Evolutionary conservation across 2,329 filamentous ascomycete species (phyloP).

Genomic region (Xylariaceae sp.): DNA sequence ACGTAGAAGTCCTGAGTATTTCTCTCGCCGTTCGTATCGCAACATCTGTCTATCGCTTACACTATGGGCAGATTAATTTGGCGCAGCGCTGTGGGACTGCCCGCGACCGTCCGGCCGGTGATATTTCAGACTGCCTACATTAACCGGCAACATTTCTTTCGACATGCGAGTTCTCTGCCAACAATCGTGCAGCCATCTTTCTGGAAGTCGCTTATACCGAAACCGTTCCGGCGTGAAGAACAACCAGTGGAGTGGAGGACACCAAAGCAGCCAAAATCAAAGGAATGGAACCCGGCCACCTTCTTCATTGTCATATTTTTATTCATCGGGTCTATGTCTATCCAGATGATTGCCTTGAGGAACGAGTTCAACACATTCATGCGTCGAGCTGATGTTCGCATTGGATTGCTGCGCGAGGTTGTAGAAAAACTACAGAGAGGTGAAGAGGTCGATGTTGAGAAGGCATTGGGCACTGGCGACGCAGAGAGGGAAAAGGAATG

Average conservation of each 20-base stretch:
- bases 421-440: slow-evolving; percentile 70
- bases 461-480: slow-evolving; percentile 77
- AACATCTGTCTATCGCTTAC: neutral
- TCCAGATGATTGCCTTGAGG: slow-evolving; percentile 83
- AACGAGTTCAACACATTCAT: slow-evolving; percentile 74
- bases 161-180: slow-evolving; percentile 46
- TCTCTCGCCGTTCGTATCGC: neutral
- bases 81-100: slow-evolving; percentile 18
- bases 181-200: slow-evolving; percentile 61
- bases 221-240: slow-evolving; percentile 54
- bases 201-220: slow-evolving; percentile 72
- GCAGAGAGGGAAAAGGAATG: slow-evolving; percentile 77
- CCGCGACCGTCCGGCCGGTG: slow-evolving; percentile 10
- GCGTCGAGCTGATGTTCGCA: slow-evolving; percentile 77
- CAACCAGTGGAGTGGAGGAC: slow-evolving; percentile 32
- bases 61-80: slow-evolving; percentile 20
- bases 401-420: slow-evolving; percentile 75
- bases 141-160: slow-evolving; percentile 18
- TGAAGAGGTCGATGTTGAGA: slow-evolving; percentile 84
- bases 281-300: slow-evolving; percentile 78
- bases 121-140: slow-evolving; percentile 1
- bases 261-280: slow-evolving; percentile 50
- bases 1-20: neutral
- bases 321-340: slow-evolving; percentile 92
- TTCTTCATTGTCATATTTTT: slow-evolving; percentile 83